A percentile compares a stretch with the other conserved stretches of the same genome.
phyloP scores from a whole-genome alignment of 202 grass and related monocot genomes.

The Saccharum hybrid region DNA sequence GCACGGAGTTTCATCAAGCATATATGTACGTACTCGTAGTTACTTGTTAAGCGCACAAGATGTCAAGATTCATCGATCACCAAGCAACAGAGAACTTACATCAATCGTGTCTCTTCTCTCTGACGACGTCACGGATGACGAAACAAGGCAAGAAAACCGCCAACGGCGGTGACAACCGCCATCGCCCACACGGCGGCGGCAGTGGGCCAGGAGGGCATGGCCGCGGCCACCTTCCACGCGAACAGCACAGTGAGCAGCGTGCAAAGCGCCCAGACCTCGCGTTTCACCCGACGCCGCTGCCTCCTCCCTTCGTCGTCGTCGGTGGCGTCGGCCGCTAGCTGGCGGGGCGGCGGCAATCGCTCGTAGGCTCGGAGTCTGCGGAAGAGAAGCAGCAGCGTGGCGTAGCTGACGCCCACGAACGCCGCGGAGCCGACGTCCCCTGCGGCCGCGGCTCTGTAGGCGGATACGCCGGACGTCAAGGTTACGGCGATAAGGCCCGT shows the following conservation, averaged over 20 bases:
- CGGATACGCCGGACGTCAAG: background rate
- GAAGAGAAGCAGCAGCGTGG: background rate
- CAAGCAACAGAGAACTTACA: no score
- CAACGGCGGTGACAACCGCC: background rate
- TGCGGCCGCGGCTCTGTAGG: background rate
- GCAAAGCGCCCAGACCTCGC: no score
- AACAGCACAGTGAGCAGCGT: no score
- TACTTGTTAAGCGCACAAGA: no score
- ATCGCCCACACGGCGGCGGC: background rate
- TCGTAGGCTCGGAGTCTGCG: background rate
- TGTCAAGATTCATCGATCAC: no score
- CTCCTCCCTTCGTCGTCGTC: background rate
- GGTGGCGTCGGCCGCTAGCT: no score
- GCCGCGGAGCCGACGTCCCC: background rate
- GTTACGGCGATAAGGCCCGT: background rate
- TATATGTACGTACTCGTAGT: no score
- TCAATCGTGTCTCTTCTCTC: no score
- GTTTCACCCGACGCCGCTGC: no score
- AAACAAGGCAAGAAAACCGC: background rate
- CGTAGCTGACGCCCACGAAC: background rate
- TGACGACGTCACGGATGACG: background rate
- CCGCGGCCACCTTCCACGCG: background rate
- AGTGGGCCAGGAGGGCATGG: conserved; percentile 8
- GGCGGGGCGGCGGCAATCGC: background rate
- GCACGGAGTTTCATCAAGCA: no score